Evolutionary conservation across 345 rosid species (phyloP).

Genomic region (Populus deltoides): DNA sequence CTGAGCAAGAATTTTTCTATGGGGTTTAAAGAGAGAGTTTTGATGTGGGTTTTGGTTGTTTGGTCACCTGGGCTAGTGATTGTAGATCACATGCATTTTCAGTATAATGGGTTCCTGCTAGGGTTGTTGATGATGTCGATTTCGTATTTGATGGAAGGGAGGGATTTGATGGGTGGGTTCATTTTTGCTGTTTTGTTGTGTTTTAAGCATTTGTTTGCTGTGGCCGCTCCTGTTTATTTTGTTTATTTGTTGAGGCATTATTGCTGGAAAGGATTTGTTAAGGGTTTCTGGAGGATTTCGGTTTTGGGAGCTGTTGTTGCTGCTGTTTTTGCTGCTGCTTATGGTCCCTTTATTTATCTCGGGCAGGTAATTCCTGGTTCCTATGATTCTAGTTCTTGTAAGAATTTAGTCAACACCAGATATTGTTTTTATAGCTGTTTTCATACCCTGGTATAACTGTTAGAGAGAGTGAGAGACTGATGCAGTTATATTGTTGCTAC

Average conservation of each 20-base stretch:
- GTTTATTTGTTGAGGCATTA: constrained; percentile 80
- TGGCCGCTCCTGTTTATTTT: constrained; percentile 90
- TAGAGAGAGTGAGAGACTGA: neutral
- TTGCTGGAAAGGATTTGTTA: constrained; percentile 59
- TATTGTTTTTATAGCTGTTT: neutral
- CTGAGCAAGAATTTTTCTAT: constrained; percentile 29
- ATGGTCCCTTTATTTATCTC: constrained; percentile 70
- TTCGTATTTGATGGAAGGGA: constrained; percentile 71
- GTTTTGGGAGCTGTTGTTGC: constrained; percentile 59
- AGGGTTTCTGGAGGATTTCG: constrained; percentile 51
- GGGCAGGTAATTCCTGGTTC: constrained; percentile 55
- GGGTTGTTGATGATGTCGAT: constrained; percentile 76
- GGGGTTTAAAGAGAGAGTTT: constrained; percentile 33
- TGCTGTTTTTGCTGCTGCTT: constrained; percentile 64
- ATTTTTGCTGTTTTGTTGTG: constrained; percentile 71
- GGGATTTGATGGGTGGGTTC: constrained; percentile 81
- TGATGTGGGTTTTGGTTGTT: constrained; percentile 60
- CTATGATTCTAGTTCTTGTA: neutral
- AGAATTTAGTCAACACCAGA: neutral
- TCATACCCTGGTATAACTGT: neutral
- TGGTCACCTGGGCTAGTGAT: constrained; percentile 85
- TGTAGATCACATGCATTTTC: constrained; percentile 91
- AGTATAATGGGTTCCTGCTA: constrained; percentile 85
- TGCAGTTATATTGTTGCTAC: neutral
- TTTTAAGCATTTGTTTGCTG: constrained; percentile 91